Evolutionary conservation across 1,284 basidiomycete species (phyloP), one percentile per base, ranked within the genome.

Genomic region (Xerocomus nothofagi): DNA sequence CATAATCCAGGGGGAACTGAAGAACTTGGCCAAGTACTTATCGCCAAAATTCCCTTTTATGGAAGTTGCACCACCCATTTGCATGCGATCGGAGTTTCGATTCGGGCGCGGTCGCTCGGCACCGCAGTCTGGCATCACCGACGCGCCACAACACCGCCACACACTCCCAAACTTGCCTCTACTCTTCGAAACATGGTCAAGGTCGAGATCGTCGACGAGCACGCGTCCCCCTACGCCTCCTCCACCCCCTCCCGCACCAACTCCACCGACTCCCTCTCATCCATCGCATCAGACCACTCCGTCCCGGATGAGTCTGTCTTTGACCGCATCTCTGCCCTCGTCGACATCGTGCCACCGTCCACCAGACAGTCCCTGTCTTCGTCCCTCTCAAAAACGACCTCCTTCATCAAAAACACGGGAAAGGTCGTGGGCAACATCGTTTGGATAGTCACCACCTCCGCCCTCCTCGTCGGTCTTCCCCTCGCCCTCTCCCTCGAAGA

Each of bases 391-490:
- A 77, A 77, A 47, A 81, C 88, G 0, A 77, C 84, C 12, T 74
- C 78, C 7, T 79, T 86, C 61, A 50, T 91, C 37, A 85, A 82
- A 61, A 77, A 78, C 40, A 78, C 82, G 8, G 77, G 81, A 39
- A 91, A 85, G 71, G 63, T 90, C 40, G 79, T 86, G 23, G 96
- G 97, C 17, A 93, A 90, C 67, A 72, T 95, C 63, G 89, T 93
- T 45, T 99, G 96, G 96, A 82, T 98, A 57, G 78, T 96, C 65
- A 96, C 93, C 50, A 99, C 96, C 15, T 93, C 88, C 40, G 93
- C 94, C 1, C 77, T 99, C 42, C 82, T 99, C 51, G 87, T 99
- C 43, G 97, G 92, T 7, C 78, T 99, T 42, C 96, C 96, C 24
- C 80, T 98, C 57, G 93, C 94, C 2, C 79, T 99, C 58, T 89